Conservation (phyloP, 106 monocot species). For the Dioscorea zingiberensis region DNA sequence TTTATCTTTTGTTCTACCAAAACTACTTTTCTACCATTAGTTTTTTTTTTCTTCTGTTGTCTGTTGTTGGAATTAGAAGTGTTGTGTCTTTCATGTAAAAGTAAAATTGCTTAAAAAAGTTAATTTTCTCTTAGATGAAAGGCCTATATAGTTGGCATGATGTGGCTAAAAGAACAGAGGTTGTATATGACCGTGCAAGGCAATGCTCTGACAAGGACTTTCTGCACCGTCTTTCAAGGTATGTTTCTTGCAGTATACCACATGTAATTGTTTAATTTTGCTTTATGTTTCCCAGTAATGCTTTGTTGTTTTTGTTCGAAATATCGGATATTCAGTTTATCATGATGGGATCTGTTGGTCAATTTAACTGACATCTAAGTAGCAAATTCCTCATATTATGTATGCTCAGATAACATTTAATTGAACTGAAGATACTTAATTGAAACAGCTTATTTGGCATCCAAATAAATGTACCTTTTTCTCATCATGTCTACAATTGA, state of each 20-base stretch:
- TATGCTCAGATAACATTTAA: not conserved
- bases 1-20: not conserved
- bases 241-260: not conserved
- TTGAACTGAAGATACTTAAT: not conserved
- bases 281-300: no score
- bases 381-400: not conserved
- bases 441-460: no score
- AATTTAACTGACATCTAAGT: not conserved
- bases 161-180: constrained; percentile 87
- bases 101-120: not conserved
- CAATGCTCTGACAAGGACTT: constrained; percentile 45
- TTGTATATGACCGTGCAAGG: constrained; percentile 76
- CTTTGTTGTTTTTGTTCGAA: not conserved
- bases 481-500: no score
- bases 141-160: constrained; percentile 94
- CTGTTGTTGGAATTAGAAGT: not conserved
- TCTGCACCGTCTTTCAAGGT: constrained; percentile 72
- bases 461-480: no score
- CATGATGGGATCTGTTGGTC: no score
- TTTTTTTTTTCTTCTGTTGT: not conserved
- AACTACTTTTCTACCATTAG: not conserved
- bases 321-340: no score
- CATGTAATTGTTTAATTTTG: not conserved
- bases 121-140: constrained; percentile 61
- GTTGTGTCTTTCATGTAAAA: not conserved